Conservation (phyloP, 306 rosid genomes). For the Abrus precatorius region DNA sequence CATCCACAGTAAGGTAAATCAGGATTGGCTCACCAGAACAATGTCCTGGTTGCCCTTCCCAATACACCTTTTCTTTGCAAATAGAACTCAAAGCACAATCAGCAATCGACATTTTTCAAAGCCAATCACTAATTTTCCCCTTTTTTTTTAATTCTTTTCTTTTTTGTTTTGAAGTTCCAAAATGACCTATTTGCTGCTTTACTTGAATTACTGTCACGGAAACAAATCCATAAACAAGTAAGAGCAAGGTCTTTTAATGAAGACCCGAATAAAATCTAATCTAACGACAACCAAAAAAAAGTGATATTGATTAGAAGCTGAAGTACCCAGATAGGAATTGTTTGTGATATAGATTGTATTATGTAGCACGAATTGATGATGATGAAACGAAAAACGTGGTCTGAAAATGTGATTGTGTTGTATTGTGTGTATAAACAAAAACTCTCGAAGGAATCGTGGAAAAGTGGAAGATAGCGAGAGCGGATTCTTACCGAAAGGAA, state of each 20-base stretch:
- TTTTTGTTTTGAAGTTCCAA: constrained; percentile 14
- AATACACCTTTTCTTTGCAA: constrained; percentile 51
- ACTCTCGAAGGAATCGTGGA: constrained; percentile 55
- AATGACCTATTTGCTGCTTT: constrained; percentile 15
- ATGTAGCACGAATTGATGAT: not conserved
- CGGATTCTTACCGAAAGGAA: constrained; percentile 73
- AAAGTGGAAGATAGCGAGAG: constrained; percentile 54
- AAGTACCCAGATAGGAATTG: constrained; percentile 18
- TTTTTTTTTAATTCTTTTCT: not conserved
- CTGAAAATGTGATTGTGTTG: not conserved
- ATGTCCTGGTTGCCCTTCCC: constrained; percentile 49
- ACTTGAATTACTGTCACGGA: not conserved
- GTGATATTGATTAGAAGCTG: not conserved
- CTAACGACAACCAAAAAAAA: not conserved
- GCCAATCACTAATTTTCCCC: constrained; percentile 6
- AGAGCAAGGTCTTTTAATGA: constrained; percentile 8
- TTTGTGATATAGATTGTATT: not conserved
- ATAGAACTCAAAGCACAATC: constrained; percentile 61
- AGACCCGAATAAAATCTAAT: constrained; percentile 3
- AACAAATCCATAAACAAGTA: not conserved
- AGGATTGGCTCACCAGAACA: constrained; percentile 59
- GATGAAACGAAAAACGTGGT: not conserved
- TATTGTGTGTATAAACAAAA: not conserved
- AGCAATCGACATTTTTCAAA: constrained; percentile 67
- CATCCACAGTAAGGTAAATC: constrained; percentile 62